A percentile compares a stretch with the other conserved stretches of the same genome.
Conservation (phyloP, 306 rosid species). For the Vigna mungo region DNA sequence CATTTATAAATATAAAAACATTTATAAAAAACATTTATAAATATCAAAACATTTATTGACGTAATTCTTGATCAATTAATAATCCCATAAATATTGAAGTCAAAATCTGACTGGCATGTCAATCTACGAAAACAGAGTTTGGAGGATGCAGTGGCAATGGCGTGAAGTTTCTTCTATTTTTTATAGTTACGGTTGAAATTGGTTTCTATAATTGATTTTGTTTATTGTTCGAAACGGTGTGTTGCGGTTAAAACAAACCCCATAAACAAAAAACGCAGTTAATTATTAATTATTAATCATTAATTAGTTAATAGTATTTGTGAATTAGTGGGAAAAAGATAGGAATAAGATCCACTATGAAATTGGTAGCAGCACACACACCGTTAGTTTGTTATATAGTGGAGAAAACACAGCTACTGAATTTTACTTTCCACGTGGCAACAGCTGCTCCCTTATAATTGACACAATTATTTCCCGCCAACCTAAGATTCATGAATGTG, state of each 20-base stretch:
- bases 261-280: background rate
- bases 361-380: background rate
- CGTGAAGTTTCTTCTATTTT: conserved; percentile 24
- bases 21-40: no score
- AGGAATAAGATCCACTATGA: background rate
- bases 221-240: conserved; percentile 9
- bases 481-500: conserved; percentile 40
- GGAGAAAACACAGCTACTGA: conserved; percentile 8
- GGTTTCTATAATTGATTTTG: background rate
- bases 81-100: background rate
- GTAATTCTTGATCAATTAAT: background rate
- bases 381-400: background rate
- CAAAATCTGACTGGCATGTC: background rate
- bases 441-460: conserved; percentile 28
- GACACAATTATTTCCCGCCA: conserved; percentile 49
- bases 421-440: conserved; percentile 48
- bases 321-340: background rate
- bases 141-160: background rate
- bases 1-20: no score
- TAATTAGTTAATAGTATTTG: background rate
- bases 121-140: background rate
- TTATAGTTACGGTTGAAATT: background rate
- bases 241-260: background rate
- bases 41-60: background rate
- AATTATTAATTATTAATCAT: background rate